Evolutionary conservation across 164 flowering plant genomes (phyloP).

Genomic region (Warburgia ugandensis): DNA sequence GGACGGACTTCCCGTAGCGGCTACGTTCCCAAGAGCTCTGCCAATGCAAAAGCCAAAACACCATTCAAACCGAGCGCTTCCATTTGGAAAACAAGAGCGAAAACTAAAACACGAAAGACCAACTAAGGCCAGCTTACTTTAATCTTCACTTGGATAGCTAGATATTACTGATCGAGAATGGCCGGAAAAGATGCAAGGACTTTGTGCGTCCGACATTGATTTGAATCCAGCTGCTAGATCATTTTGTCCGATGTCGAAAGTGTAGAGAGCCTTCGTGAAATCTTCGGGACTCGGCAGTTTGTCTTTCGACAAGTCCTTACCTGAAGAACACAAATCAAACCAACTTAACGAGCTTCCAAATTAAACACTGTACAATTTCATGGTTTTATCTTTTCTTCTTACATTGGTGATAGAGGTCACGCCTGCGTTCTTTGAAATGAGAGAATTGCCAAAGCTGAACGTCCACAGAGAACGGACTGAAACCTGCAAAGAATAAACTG

Average conservation of each 20-base stretch:
- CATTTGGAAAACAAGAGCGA: too few species aligned
- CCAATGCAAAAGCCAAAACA: too few species aligned
- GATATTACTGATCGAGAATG: slow-evolving; percentile 30
- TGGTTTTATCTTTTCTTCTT: too few species aligned
- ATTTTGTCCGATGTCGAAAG: slow-evolving; percentile 61
- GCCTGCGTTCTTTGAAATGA: slow-evolving; percentile 34
- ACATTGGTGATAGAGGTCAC: slow-evolving; percentile 33
- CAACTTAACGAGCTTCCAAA: too few species aligned
- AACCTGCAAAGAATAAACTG: slow-evolving; percentile 26
- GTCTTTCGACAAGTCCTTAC: neutral
- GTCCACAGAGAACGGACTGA: slow-evolving; percentile 37
- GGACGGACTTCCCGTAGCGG: too few species aligned
- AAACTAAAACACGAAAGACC: too few species aligned
- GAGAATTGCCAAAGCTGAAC: slow-evolving; percentile 37
- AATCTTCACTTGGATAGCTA: slow-evolving; percentile 16
- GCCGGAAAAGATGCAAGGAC: too few species aligned
- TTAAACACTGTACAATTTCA: too few species aligned
- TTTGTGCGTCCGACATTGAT: too few species aligned
- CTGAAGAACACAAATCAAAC: too few species aligned
- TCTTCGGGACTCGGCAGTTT: slow-evolving; percentile 43
- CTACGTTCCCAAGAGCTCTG: too few species aligned
- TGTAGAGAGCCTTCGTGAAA: slow-evolving; percentile 55
- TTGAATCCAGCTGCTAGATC: slow-evolving; percentile 38
- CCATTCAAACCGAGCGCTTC: too few species aligned
- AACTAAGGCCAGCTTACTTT: neutral